phyloP scores from a whole-genome alignment of 176 grass and related monocot genomes.

The Raddia guianensis region DNA sequence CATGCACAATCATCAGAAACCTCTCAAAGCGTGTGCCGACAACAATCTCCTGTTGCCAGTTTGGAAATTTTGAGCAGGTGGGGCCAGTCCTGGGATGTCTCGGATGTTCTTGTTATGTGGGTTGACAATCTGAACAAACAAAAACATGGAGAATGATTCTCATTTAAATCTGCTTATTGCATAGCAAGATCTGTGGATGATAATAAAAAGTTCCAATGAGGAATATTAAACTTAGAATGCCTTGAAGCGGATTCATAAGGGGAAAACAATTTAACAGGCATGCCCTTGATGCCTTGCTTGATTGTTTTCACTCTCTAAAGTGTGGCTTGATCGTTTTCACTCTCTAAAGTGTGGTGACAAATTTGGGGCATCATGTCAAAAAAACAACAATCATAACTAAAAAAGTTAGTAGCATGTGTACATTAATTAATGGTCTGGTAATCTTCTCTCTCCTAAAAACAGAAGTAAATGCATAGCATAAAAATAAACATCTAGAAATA shows the following conservation, averaged over 20 bases:
- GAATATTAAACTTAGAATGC: slow-evolving; percentile 21
- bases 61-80: slow-evolving; percentile 72
- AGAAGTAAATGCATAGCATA: slow-evolving; percentile 2
- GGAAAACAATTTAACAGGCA: not conserved
- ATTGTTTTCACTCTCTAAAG: slow-evolving; percentile 13
- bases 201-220: not conserved
- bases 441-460: slow-evolving; percentile 1
- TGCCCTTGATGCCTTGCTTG: not conserved
- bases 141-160: slow-evolving; percentile 14
- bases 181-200: not conserved
- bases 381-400: not conserved
- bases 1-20: slow-evolving; percentile 45
- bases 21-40: slow-evolving; percentile 50
- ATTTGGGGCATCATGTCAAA: not conserved
- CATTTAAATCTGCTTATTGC: not conserved
- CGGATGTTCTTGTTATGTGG: slow-evolving; percentile 83
- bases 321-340: not conserved
- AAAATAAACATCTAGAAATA: slow-evolving; percentile 19
- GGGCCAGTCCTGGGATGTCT: slow-evolving; percentile 94
- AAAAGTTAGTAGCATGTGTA: not conserved
- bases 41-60: slow-evolving; percentile 66
- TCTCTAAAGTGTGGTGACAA: not conserved
- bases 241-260: not conserved
- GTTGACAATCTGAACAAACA: slow-evolving; percentile 69
- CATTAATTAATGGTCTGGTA: not conserved